Evolutionary conservation across 2,329 filamentous ascomycete genomes (phyloP).

Genomic region (Amylocarpus encephaloides): DNA sequence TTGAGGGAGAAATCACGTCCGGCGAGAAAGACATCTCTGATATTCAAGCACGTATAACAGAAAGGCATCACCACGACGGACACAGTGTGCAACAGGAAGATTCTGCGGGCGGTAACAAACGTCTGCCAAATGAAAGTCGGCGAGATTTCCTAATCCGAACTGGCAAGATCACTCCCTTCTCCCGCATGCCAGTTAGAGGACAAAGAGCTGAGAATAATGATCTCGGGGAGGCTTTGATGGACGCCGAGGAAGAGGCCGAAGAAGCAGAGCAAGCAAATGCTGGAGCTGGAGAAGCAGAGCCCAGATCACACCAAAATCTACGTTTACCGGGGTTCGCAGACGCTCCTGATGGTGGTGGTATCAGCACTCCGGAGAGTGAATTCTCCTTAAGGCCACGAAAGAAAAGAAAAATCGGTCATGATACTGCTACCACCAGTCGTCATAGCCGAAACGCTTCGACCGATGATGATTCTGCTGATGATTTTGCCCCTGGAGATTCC

Average conservation of each 20-base stretch:
- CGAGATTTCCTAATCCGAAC: slow-evolving; percentile 90
- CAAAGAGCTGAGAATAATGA: slow-evolving; percentile 57
- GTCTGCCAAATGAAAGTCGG: slow-evolving; percentile 72
- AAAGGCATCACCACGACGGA: slow-evolving; percentile 54
- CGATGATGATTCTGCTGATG: slow-evolving; percentile 35
- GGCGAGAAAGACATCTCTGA: slow-evolving; percentile 69
- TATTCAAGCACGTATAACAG: slow-evolving; percentile 74
- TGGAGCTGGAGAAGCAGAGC: slow-evolving; percentile 36
- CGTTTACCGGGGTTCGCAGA: slow-evolving; percentile 66
- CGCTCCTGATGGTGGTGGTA: slow-evolving; percentile 34
- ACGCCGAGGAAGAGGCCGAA: slow-evolving; percentile 66
- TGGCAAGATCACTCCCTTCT: slow-evolving; percentile 95
- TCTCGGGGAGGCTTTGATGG: slow-evolving; percentile 69
- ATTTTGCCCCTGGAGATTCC: slow-evolving; percentile 19
- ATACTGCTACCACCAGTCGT: slow-evolving; percentile 22
- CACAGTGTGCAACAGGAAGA: slow-evolving; percentile 38
- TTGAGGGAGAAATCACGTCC: slow-evolving; percentile 31
- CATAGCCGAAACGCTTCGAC: slow-evolving; percentile 20
- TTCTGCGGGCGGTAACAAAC: slow-evolving; percentile 46
- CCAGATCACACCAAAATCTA: slow-evolving; percentile 65
- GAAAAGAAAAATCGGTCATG: slow-evolving; percentile 40
- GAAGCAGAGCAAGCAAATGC: slow-evolving; percentile 37
- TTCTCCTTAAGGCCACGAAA: slow-evolving; percentile 55
- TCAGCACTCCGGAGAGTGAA: slow-evolving; percentile 39
- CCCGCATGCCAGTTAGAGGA: slow-evolving; percentile 54